phyloP scores from a whole-genome alignment of 2,329 filamentous ascomycete species.

The Dactylellina haptotyla region DNA sequence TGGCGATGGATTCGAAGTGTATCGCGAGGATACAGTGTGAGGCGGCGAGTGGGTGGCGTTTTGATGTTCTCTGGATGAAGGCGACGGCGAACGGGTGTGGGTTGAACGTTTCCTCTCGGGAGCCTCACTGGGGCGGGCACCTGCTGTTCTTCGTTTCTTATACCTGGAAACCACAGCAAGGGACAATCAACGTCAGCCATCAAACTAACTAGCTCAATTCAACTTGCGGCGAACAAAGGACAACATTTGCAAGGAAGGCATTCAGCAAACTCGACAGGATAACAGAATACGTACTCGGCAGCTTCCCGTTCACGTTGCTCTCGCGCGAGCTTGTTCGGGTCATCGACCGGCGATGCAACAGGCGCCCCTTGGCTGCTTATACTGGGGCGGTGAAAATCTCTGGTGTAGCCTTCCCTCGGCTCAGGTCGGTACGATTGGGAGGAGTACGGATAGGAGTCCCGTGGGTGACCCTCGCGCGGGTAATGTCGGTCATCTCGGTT shows the following conservation, averaged over 20 bases:
- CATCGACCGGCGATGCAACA: constrained; percentile 41
- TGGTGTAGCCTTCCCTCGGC: constrained; percentile 35
- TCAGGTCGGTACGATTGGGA: constrained; percentile 46
- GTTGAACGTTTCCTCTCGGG: constrained; percentile 48
- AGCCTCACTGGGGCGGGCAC: constrained; percentile 36
- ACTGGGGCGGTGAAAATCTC: constrained; percentile 45
- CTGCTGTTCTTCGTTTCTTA: constrained; percentile 49
- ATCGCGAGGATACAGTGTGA: constrained; percentile 46
- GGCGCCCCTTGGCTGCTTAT: constrained; percentile 44
- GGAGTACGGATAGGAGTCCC: constrained; percentile 43
- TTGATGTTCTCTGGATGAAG: constrained; percentile 28
- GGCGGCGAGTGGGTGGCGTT: constrained; percentile 43
- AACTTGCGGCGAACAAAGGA: too few relatives aligned
- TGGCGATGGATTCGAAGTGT: constrained; percentile 44
- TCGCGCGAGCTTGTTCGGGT: constrained; percentile 49
- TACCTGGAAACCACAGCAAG: constrained; percentile 18
- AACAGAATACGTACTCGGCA: constrained; percentile 39
- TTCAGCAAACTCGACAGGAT: not conserved
- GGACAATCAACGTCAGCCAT: not conserved
- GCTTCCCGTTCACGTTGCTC: constrained; percentile 51
- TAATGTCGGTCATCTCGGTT: constrained; percentile 42
- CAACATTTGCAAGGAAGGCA: not conserved
- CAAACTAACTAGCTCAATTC: constrained; percentile 9
- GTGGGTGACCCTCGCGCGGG: constrained; percentile 31
- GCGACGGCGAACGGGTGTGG: constrained; percentile 45